phyloP scores from a whole-genome alignment of 2,329 filamentous ascomycete species.

The Byssochlamys sp. region DNA sequence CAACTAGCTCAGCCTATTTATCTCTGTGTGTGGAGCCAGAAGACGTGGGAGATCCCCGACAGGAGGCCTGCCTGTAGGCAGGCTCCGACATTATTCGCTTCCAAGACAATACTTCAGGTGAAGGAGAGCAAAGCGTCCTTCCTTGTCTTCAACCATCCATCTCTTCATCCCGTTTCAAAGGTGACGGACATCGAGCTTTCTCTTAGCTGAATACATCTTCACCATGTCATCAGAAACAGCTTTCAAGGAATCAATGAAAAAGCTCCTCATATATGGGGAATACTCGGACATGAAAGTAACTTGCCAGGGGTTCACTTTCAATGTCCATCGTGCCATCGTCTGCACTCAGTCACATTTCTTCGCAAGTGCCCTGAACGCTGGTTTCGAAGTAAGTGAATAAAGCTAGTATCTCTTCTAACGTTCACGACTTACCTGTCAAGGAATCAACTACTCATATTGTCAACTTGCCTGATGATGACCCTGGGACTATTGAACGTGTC shows the following conservation, averaged over 20 bases:
- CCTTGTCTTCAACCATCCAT: neutral
- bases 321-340: slow-evolving; percentile 7
- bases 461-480: neutral
- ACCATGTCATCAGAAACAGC: neutral
- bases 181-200: neutral
- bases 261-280: neutral
- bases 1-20: too few species aligned
- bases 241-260: neutral
- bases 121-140: neutral
- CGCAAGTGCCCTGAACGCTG: slow-evolving; percentile 1
- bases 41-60: too few species aligned
- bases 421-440: neutral
- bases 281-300: neutral
- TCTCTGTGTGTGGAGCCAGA: too few species aligned
- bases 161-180: neutral
- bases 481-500: neutral
- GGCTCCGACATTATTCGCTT: too few species aligned
- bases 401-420: neutral
- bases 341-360: slow-evolving; percentile 6
- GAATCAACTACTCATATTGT: neutral
- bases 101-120: neutral
- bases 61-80: too few species aligned
- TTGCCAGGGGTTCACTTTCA: slow-evolving; percentile 7
- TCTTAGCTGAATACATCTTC: neutral
- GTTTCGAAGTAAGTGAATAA: slow-evolving; percentile 2